Percentiles rank a stretch among this genome's conserved stretches.
Conservation (phyloP, 495 filamentous ascomycete genomes). For the Hyphodiscus hymeniophilus region DNA sequence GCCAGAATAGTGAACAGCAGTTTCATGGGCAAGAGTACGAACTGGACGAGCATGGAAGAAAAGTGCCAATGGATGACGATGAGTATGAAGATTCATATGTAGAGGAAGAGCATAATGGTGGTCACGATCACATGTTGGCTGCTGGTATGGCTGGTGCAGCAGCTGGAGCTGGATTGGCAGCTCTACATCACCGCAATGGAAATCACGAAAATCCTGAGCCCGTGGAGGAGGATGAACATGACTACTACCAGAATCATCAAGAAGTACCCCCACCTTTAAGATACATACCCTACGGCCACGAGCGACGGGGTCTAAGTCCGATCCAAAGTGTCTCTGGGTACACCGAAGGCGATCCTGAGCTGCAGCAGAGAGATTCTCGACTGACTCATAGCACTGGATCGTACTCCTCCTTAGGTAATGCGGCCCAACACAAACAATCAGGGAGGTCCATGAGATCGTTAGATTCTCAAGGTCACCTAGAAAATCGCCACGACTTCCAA, state of each 20-base stretch:
- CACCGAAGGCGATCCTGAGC: constrained; percentile 42
- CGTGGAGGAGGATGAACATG: constrained; percentile 33
- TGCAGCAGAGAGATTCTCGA: constrained; percentile 38
- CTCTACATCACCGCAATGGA: constrained; percentile 33
- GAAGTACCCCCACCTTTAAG: constrained; percentile 44
- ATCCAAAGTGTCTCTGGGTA: constrained; percentile 85
- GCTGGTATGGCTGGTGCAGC: constrained; percentile 30
- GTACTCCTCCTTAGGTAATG: constrained; percentile 29
- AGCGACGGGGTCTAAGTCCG: constrained; percentile 65
- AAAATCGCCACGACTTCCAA: constrained; percentile 25
- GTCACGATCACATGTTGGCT: constrained; percentile 3
- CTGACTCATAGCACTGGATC: constrained; percentile 38
- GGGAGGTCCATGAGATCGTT: constrained; percentile 18
- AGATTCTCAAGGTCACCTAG: constrained; percentile 16
- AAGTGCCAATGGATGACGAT: constrained; percentile 26
- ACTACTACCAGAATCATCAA: constrained; percentile 40
- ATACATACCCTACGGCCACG: constrained; percentile 47
- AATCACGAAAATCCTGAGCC: constrained; percentile 32
- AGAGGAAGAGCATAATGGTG: constrained; percentile 23
- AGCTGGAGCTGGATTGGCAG: constrained; percentile 37
- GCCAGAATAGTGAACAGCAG: constrained; percentile 40
- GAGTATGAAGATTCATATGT: constrained; percentile 37
- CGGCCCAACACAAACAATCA: constrained; percentile 15
- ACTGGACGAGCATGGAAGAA: constrained; percentile 36
- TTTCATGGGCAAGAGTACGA: constrained; percentile 35